A percentile compares a stretch with the other conserved stretches of the same genome.
Conservation (phyloP, 179 eudicot species). For the Beta corolliflora region DNA sequence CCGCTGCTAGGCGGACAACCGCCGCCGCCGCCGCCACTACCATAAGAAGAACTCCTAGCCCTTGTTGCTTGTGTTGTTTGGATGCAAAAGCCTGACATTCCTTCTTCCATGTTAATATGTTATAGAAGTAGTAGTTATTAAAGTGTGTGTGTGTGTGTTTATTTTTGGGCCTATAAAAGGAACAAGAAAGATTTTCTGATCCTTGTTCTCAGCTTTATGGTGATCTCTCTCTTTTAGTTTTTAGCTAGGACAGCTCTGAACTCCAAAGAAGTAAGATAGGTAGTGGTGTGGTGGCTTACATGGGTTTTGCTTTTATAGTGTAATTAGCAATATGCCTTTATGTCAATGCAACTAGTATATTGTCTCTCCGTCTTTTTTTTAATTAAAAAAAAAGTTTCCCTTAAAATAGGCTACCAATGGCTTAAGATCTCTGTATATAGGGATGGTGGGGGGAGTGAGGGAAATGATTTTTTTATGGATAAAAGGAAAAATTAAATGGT, state of each 20-base stretch:
- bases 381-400: not conserved
- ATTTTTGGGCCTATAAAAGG: not conserved
- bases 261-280: slow-evolving; percentile 1
- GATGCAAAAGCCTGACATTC: slow-evolving; percentile 60
- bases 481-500: no score
- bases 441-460: no score
- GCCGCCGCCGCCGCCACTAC: slow-evolving; percentile 25
- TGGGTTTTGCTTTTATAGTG: slow-evolving; percentile 37
- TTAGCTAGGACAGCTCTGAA: slow-evolving; percentile 19
- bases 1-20: slow-evolving; percentile 43
- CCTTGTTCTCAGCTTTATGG: not conserved
- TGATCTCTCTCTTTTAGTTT: not conserved
- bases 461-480: no score
- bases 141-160: not conserved
- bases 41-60: slow-evolving; percentile 21
- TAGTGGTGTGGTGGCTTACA: not conserved
- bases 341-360: slow-evolving; percentile 31
- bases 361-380: slow-evolving; percentile 11
- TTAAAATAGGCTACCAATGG: not conserved
- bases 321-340: slow-evolving; percentile 16
- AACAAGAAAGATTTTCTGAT: slow-evolving; percentile 1
- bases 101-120: slow-evolving; percentile 48
- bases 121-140: not conserved
- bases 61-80: slow-evolving; percentile 37
- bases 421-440: no score